Base-by-base conservation (phyloP, 1,139 yeast species). In the Geotrichum bryndzae region DNA sequence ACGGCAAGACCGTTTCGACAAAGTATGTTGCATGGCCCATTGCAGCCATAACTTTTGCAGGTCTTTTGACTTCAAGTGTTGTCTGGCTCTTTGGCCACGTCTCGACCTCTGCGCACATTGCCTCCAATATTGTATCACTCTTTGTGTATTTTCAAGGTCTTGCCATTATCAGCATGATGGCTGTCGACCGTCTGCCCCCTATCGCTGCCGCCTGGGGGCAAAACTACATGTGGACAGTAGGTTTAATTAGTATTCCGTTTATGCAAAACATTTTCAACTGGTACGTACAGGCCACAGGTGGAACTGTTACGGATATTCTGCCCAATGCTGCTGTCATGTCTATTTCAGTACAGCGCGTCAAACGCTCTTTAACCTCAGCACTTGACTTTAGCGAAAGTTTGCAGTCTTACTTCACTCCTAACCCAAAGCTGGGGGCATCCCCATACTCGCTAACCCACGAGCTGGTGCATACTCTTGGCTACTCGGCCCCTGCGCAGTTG, bases 201-300 rank as follows among this genome's bases (percentile, higher is more conserved):
- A 90, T 94, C 67, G 98, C 98, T 10, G 94, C 97, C 1, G 95
- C 98, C 3, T 94, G 99, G 99, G 87, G 96, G 48, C 97, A 94
- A 74, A 94, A 94, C 77, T 94, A 94, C 79, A 86, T 86, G 77
- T 94, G 99, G 99, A 86, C 97, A 5, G 82, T 94, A 81, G 99
- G 99, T 61, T 85, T 94, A 66, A 90, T 95, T 68, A 81, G 82
- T 63, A 84, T 85, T 11, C 77, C 78, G n/a, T 90, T 92, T 71
- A 88, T 94, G 84, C 99, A 94, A 75, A 74, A 79, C 57, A 89
- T 92, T 63, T 87, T 96, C 69, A 84, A 86, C 73, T 94, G 99
- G 99, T 94, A 94, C 76, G 86, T 94, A 62, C 96, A 92, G 76
- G 80, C 97, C n/a, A 94, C 99, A 0, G 97, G 97, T 54, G 99